Base-by-base conservation (phyloP, 306 rosid species). In the Myrica gale region DNA sequence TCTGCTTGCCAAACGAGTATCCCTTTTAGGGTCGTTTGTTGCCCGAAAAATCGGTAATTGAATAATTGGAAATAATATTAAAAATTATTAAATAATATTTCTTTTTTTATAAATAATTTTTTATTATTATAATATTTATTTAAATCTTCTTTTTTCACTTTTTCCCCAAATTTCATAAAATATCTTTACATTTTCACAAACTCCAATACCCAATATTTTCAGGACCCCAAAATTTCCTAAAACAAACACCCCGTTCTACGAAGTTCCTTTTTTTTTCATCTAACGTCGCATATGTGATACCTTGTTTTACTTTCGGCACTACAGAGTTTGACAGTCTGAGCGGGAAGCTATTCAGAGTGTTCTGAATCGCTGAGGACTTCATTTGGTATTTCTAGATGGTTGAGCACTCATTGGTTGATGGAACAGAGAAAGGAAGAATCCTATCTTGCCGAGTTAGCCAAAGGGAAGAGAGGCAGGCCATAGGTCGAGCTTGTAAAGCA, bases 291-390 rank as follows among this genome's bases (percentile, higher is more conserved):
- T 44, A n/a, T 26, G 13, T 47, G 52, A 47, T 73, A 55, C 42
- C 42, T 71, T 69, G 32, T 75, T 47, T 69, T 79, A 12, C 52
- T 9, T 23, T 32, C 80, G 63, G 71, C 77, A 74, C 73, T 79
- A 84, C 97, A 94, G 98, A 86, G 80, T 82, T 78, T 90, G 80
- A 85, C 97, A 55, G 88, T 72, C 86, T 79, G 97, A 94, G 81
- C 81, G 77, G 78, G 87, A 74, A 62, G 95, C 92, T 58, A 86
- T 92, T 77, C 89, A 84, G 79, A 80, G 69, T 86, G 79, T 86
- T 13, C 80, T 89, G 73, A 82, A 75, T 76, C 81, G 73, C 68
- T 85, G 85, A 89, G 37, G 57, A 55, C 13, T 63, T 52, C 16
- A 63, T 77, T 23, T 48, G 42, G 53, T 55, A 53, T 41, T n/a